Evolutionary conservation across 2,329 filamentous ascomycete genomes (phyloP), one percentile per base, ranked within the genome.

Genomic region (Proliferodiscus dingleyae): DNA sequence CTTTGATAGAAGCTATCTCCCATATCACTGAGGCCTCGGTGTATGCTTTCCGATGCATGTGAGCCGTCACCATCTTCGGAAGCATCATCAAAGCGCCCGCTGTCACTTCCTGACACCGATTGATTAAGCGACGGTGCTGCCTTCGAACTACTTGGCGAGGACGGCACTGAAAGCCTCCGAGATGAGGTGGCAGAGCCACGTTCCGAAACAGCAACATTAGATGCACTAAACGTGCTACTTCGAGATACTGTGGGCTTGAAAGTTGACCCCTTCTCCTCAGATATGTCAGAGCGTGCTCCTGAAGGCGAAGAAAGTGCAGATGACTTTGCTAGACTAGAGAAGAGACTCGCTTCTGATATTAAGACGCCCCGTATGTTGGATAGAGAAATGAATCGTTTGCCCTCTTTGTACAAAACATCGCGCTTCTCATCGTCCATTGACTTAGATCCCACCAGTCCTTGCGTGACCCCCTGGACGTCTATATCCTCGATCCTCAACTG

Each of bases 291-390:
- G 39, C 67, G 68, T 4, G 71, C 70, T 47, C 72, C 69, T 5
- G 68, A 65, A 2, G 83, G 80, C 1, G 81, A 83, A 5, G 74
- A 73, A 54, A 78, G 67, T 2, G 78, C 77, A 2, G 80, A 75
- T 3, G 78, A 77, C 33, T 72, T 73, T 9, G 75, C 74, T 30
- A 84, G 64, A 8, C 72, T 73, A 3, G 80, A 77, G 47, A 87
- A 85, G 30, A 80, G 73, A 37, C 79, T 80, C 15, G 80, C 78
- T 54, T 87, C 82, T 3, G 82, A 83, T 32, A 87, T 80, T 22
- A 87, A 63, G 52, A 75, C 77, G 11, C 81, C 83, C 18, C 77
- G 75, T 24, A 88, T 76, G 41, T 77, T 77, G 13, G 76, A 73
- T n/a, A 87, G 66, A 13, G 72, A 75, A 39, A 87, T 69, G 47